Evolutionary conservation across 2,329 filamentous ascomycete species (phyloP), one percentile per base, ranked within the genome.

Genomic region (Nigrospora sphaerica): DNA sequence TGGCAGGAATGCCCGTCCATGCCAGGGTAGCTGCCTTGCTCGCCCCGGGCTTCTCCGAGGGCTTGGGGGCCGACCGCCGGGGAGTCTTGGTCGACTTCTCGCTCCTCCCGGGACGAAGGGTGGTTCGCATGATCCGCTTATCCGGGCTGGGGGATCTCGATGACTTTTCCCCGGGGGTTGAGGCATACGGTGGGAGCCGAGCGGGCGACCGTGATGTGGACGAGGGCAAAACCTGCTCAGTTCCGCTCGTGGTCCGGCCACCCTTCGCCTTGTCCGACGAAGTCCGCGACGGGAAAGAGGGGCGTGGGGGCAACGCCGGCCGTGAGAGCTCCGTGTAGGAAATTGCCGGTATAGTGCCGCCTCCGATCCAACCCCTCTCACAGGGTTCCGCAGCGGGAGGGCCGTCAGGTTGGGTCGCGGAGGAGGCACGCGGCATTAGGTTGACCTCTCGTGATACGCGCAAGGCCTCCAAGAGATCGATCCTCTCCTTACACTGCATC

Each of bases 401-500:
- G 23, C 46, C 40, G 28, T 35, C 35, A 9, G 42, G 35, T 5
- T n/a, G 19, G 18, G 23, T 44, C 42, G 42, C 31, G 16, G 42
- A 44, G 32, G 33, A 34, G 12, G 58, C 60, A 51, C 65, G 61
- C 12, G 59, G 51, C 17, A 50, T 44, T 1, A 60, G 49, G 36
- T 67, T 63, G 16, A 72, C 75, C 49, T 73, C 64, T 47, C 80
- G 71, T n/a, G 80, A 83, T 52, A 86, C 73, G 50, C 83, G 80
- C 47, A 97, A 70, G 7, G 91, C 86, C 61, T 93, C 86, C 7
- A 97, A 75, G 32, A 97, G 73, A 62, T 95, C 89, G 43, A 96
- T 88, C 42, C 91, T 80, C 67, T 97, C 92, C 64, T 93, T 92
- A 66, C 91, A 96, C 67, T 96, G 92, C 52, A 91, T 64, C 62